phyloP scores from a whole-genome alignment of 2,329 filamentous ascomycete genomes.

The Thelonectria blattea region DNA sequence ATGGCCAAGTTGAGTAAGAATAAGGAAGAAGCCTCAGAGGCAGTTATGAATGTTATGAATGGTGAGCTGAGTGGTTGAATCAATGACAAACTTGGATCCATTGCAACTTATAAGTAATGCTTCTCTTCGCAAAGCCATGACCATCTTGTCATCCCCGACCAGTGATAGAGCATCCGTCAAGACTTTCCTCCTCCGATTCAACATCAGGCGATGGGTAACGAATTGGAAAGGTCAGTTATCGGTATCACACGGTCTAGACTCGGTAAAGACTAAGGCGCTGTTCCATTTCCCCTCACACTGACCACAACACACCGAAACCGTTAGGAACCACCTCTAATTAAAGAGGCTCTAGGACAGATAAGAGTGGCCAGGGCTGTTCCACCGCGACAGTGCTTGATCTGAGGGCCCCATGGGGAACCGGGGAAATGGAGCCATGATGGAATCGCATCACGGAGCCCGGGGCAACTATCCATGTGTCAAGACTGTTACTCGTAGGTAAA shows the following conservation, averaged over 20 bases:
- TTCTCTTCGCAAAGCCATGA: background rate
- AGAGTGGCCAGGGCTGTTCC: slow-evolving; percentile 2
- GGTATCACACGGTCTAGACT: background rate
- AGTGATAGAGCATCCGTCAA: slow-evolving; percentile 8
- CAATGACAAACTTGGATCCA: background rate
- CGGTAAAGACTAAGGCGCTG: slow-evolving; percentile 1
- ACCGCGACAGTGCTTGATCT: slow-evolving; percentile 3
- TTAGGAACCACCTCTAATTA: slow-evolving; percentile 3
- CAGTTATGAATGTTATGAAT: background rate
- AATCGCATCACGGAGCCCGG: background rate
- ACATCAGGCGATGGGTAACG: background rate
- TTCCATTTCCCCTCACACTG: background rate
- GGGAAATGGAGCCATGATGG: background rate
- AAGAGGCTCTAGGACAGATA: background rate
- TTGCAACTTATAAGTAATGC: slow-evolving; percentile 4
- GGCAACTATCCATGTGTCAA: background rate
- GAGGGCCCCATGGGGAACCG: slow-evolving; percentile 13
- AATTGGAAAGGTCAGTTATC: background rate
- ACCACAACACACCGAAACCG: background rate
- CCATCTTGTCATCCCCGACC: background rate
- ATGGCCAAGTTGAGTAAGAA: background rate
- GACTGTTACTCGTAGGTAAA: too few species aligned
- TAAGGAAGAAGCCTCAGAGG: background rate
- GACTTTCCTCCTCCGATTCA: slow-evolving; percentile 7
- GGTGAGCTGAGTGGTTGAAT: background rate